phyloP scores from a whole-genome alignment of 495 filamentous ascomycete genomes.

The Talaromyces ruber region DNA sequence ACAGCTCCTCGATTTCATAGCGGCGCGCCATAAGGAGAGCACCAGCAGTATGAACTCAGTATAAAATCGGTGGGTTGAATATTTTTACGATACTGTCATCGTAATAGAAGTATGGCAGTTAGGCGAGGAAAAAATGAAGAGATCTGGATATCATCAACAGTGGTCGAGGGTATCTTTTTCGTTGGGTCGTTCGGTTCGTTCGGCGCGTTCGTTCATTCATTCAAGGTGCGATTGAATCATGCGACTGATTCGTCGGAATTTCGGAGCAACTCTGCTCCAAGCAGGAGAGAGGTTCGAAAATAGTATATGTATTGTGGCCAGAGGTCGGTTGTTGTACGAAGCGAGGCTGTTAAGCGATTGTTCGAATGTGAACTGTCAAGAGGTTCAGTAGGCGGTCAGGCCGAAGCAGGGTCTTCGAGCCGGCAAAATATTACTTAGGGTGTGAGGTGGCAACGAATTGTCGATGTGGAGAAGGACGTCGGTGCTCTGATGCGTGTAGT shows the following conservation, averaged over 20 bases:
- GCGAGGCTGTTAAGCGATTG: neutral
- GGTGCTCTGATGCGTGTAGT: neutral
- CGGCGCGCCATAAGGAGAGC: conserved; percentile 44
- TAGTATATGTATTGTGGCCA: neutral
- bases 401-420: neutral
- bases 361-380: neutral
- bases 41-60: neutral
- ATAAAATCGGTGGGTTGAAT: neutral
- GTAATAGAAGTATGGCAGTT: neutral
- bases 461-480: neutral
- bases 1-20: conserved; percentile 75
- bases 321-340: neutral
- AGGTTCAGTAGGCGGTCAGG: neutral
- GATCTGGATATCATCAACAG: neutral
- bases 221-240: neutral
- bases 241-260: neutral
- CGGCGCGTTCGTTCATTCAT: neutral
- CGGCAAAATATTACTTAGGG: neutral
- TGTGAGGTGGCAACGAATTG: neutral
- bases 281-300: neutral
- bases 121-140: neutral
- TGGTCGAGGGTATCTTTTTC: neutral
- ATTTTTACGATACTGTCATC: neutral
- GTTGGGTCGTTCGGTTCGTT: neutral
- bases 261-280: conserved; percentile 1